These are phyloP conservation scores for Cladosporium sp. DNA, from an alignment of 2,329 filamentous ascomycete genomes.

Conservation along the genomic window DNA sequence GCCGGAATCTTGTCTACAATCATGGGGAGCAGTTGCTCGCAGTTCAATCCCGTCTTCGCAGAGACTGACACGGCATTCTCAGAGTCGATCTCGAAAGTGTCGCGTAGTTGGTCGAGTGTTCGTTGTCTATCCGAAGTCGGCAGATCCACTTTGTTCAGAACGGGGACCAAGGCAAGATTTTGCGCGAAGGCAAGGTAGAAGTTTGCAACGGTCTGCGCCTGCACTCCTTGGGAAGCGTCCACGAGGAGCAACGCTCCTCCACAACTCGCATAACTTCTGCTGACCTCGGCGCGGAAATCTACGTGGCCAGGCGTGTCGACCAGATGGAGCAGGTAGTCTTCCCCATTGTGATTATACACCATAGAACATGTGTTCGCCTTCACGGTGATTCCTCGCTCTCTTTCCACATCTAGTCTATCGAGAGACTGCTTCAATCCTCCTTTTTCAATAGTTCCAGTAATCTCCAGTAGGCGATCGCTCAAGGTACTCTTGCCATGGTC, in stretches of 20 bases:
- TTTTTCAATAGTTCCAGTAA: slow-evolving; percentile 85
- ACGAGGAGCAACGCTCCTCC: slow-evolving; percentile 88
- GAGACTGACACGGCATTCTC: slow-evolving; percentile 73
- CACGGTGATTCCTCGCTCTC: slow-evolving; percentile 93
- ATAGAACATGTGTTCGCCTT: slow-evolving; percentile 98
- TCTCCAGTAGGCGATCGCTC: slow-evolving; percentile 83
- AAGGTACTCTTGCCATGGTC: slow-evolving; percentile 98
- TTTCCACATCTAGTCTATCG: slow-evolving; percentile 94
- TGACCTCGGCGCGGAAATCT: slow-evolving; percentile 95
- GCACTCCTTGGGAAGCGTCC: slow-evolving; percentile 92
- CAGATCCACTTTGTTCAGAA: slow-evolving; percentile 96
- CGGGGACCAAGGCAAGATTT: slow-evolving; percentile 77
- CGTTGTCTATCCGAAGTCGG: slow-evolving; percentile 81
- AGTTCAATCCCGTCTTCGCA: slow-evolving; percentile 89
- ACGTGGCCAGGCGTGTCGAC: slow-evolving; percentile 98
- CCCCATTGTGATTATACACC: slow-evolving; percentile 80
- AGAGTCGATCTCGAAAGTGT: slow-evolving; percentile 81
- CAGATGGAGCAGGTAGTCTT: slow-evolving; percentile 89
- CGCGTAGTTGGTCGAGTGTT: slow-evolving; percentile 79
- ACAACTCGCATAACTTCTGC: slow-evolving; percentile 90
- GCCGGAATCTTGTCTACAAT: slow-evolving; percentile 82
- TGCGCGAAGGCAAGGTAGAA: slow-evolving; percentile 97
- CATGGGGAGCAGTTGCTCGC: slow-evolving; percentile 73
- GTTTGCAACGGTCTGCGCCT: slow-evolving; percentile 97
- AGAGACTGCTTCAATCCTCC: slow-evolving; percentile 91